Evolutionary conservation across 164 flowering plant species (phyloP), one percentile per base, ranked within the genome.

Genomic region (Dillenia turbinata): DNA sequence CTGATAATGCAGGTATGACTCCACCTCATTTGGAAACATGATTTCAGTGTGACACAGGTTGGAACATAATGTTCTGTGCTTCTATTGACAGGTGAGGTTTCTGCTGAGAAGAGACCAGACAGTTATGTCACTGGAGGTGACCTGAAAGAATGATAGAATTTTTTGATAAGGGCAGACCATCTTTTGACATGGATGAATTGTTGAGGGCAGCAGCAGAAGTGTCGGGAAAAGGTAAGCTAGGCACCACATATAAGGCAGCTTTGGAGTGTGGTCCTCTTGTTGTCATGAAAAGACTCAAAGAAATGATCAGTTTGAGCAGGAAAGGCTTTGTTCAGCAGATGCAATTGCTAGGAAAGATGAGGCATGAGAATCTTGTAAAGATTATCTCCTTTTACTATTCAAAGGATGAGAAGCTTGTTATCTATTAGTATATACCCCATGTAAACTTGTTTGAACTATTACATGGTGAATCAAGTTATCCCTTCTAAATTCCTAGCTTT

Each of bases 121-220:
- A 57, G 62, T 44, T 58, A 73, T 0, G 61, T 52, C 56, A 76
- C 66, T 59, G 49, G 22, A 12, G 75, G 60, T 7, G 86, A 78
- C 47, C 69, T 5, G 83, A 76, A 60, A 77, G 73, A 50, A 52
- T 44, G 33, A 69, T 62, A 13, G 78, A 73, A 12, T 81, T 88
- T 52, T 74, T 81, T 11, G 78, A 80, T 68, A 72, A 58, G 64
- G 73, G 24, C 6, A 63, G 67, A 43, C 72, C 76, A 6, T 57
- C 49, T 1, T 86, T 84, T 56, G 81, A 84, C 61, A 63, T 84
- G 67, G 92, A 88, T 14, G 92, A 88, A 66, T 67, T 88, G 10
- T 71, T 86, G 8, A 73, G 82, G 49, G 77, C 95, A 19, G 79
- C 95, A 0, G 90, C 88, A 0, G 74, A 81, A 61, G 54, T 74